Evolutionary conservation across 768 basidiomycete genomes (phyloP).

Genomic region (Neoboletus magnificus): DNA sequence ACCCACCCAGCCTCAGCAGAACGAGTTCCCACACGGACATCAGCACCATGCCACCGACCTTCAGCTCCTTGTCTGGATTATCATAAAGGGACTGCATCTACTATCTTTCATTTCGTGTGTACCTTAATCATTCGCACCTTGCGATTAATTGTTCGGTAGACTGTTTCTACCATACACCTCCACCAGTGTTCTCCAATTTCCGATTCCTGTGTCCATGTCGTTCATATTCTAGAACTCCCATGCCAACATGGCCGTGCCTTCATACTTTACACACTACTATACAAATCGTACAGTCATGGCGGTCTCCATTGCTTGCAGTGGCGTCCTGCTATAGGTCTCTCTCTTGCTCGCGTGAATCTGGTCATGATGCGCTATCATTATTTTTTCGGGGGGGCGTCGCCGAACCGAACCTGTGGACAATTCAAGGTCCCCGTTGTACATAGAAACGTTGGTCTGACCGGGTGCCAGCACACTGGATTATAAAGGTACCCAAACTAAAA

Average conservation of each 20-base stretch:
- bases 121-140: background rate
- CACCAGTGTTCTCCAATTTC: background rate
- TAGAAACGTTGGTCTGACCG: background rate
- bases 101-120: background rate
- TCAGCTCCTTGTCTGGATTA: constrained; percentile 7
- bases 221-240: background rate
- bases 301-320: background rate
- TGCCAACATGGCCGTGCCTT: background rate
- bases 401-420: too few species aligned
- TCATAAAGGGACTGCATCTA: background rate
- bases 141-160: background rate
- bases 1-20: background rate
- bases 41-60: constrained; percentile 14
- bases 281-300: background rate
- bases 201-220: background rate
- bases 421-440: background rate
- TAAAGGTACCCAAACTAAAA: background rate
- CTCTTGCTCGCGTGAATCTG: too few species aligned
- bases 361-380: background rate
- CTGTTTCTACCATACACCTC: background rate
- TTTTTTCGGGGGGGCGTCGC: background rate
- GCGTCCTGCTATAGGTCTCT: background rate
- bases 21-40: constrained; percentile 16
- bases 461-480: background rate
- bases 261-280: background rate